Conservation (phyloP, 2,329 filamentous ascomycete species). For the Elsinoe ampelina region DNA sequence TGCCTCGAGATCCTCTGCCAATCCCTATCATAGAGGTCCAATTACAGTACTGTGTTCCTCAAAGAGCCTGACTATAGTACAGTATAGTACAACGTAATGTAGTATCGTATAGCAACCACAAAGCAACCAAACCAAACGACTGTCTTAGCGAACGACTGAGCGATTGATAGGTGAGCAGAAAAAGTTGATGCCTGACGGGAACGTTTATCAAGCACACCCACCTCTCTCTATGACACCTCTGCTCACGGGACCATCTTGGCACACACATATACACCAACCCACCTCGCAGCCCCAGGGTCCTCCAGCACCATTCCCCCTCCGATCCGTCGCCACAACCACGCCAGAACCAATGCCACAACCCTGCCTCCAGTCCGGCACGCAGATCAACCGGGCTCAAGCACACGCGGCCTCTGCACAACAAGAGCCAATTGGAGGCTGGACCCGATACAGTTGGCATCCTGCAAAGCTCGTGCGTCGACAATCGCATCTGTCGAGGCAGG, state of each 20-base stretch:
- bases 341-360: neutral
- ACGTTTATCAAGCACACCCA: neutral
- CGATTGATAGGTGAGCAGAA: neutral
- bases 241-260: neutral
- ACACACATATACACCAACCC: neutral
- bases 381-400: neutral
- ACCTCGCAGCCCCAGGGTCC: too few relatives aligned
- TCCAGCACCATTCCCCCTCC: neutral
- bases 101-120: neutral
- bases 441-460: too few relatives aligned
- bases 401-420: neutral
- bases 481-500: neutral
- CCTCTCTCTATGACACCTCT: neutral
- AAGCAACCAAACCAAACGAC: neutral
- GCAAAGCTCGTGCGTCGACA: too few relatives aligned
- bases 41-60: neutral
- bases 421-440: too few relatives aligned
- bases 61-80: neutral
- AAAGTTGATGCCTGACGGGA: constrained; percentile 8
- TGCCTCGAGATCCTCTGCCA: neutral
- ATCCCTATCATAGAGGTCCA: neutral
- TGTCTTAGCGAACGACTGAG: constrained; percentile 4
- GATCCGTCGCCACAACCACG: neutral
- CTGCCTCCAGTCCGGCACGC: neutral
- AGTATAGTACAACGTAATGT: neutral